Conservation (phyloP, 495 filamentous ascomycete species). For the Beverwykella pulmonaria region DNA sequence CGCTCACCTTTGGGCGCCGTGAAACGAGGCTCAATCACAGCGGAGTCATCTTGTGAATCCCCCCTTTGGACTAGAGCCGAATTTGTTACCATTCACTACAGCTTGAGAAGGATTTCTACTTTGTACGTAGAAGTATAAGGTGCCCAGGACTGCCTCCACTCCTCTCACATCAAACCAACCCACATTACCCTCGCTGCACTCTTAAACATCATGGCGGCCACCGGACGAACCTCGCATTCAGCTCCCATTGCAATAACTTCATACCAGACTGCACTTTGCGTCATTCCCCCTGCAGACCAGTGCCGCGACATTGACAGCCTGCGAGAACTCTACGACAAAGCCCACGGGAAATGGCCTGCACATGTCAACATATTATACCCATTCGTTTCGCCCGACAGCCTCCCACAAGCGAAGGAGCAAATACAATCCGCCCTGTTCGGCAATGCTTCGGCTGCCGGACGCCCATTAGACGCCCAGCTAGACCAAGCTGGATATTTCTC, state of each 20-base stretch:
- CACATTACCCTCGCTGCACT: not conserved
- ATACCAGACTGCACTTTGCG: slow-evolving; percentile 55
- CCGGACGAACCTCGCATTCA: not conserved
- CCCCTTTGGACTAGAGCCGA: not conserved
- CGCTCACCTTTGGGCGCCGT: not conserved
- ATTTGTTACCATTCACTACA: not conserved
- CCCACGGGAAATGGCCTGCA: slow-evolving; percentile 60
- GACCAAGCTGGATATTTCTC: slow-evolving; percentile 48
- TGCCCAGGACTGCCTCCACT: too few species aligned
- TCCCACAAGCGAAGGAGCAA: slow-evolving; percentile 41
- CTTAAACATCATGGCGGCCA: slow-evolving; percentile 22
- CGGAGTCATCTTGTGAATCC: not conserved
- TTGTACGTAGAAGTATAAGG: not conserved
- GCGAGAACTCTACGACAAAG: slow-evolving; percentile 58
- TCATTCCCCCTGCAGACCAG: slow-evolving; percentile 51
- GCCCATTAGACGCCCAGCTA: slow-evolving; percentile 41
- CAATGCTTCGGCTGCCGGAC: not conserved
- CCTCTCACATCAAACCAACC: not conserved
- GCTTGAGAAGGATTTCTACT: not conserved
- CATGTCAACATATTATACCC: slow-evolving; percentile 65
- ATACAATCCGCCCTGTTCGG: slow-evolving; percentile 29
- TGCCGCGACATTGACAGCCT: slow-evolving; percentile 53
- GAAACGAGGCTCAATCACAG: not conserved
- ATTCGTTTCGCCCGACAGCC: slow-evolving; percentile 51
- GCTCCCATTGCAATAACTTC: slow-evolving; percentile 34